Base-by-base conservation (phyloP, 805 yeast species). In the Candida sphagnicola region DNA sequence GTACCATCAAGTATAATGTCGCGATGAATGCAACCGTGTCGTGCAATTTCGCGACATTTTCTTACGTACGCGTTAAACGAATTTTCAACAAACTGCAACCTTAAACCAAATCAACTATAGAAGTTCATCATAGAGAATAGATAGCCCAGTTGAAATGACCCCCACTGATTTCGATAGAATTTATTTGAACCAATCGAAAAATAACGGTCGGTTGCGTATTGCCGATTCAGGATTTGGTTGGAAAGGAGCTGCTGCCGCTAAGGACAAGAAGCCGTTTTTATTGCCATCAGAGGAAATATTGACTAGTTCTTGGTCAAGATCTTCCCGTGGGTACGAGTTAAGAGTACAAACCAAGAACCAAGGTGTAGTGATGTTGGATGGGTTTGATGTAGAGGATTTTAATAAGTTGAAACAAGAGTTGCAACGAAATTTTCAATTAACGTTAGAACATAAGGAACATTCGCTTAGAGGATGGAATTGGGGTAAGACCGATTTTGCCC, bases 401-500 rank as follows among this genome's bases (percentile, higher is more conserved):
- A 78, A 80, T 43, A 73, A 83, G 43, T 68, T 93, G 54, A 91
- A 90, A 61, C 84, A 77, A 54, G 95, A 90, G 48, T 70, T 93
- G 49, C 89, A 85, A 55, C 72, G 89, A 49, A 77, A 84, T 53
- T 87, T 89, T 61, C 70, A 64, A 38, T 68, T 86, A 31, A 76
- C 77, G 40, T 72, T 93, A 42, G 98, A 93, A 51, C 82, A 76
- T 45, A 79, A 74, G 52, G 98, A 91, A 53, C 99, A 93, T 62
- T 85, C 96, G 4, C 68, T 93, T 47, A 78, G 96, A 66, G 99
- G 99, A 23, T 93, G 99, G 99, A 93, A 93, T 63, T 93, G 99
- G 99, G 99, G 99, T 39, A 80, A 83, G 47, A 74, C 91, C 12
- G 96, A 90, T 58, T 77, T 93, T 57, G 96, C 95, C 15, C 78